These are phyloP conservation scores for Neurospora sp. DNA, from an alignment of 495 filamentous ascomycete genomes.

Conservation along the genomic window DNA sequence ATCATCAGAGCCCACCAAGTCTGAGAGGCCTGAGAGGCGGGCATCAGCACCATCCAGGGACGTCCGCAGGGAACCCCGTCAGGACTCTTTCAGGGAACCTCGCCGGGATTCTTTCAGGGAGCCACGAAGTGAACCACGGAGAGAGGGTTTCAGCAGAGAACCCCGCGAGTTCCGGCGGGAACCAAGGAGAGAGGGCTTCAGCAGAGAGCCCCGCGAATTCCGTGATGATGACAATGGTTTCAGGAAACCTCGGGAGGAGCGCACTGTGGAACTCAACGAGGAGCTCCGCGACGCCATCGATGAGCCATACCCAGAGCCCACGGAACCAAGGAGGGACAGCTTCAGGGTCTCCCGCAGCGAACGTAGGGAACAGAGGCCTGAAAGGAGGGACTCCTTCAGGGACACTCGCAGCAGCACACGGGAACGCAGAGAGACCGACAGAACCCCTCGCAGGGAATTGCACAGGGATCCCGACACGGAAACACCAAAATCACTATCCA, in stretches of 20 bases:
- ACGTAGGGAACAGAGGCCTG: not conserved
- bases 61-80: not conserved
- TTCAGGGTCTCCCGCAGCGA: not conserved
- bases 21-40: not conserved
- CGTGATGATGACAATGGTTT: not conserved
- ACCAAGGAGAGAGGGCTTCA: conserved; percentile 1
- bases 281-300: not conserved
- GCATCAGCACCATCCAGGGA: not conserved
- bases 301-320: not conserved
- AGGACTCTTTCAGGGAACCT: not conserved
- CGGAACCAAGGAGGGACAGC: not conserved
- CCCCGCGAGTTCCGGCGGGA: not conserved
- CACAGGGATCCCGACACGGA: not conserved
- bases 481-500: conserved; percentile 36
- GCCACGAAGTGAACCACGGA: not conserved
- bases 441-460: not conserved
- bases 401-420: not conserved
- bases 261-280: not conserved
- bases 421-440: not conserved
- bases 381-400: not conserved
- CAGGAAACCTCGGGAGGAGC: not conserved
- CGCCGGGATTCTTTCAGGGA: not conserved
- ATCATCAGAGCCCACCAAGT: not conserved
- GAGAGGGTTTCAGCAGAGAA: not conserved
- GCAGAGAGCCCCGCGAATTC: not conserved